Percentiles rank a stretch among this genome's conserved stretches.
Conservation (phyloP, 805 yeast species). For the Saturnispora kantuleensis region DNA sequence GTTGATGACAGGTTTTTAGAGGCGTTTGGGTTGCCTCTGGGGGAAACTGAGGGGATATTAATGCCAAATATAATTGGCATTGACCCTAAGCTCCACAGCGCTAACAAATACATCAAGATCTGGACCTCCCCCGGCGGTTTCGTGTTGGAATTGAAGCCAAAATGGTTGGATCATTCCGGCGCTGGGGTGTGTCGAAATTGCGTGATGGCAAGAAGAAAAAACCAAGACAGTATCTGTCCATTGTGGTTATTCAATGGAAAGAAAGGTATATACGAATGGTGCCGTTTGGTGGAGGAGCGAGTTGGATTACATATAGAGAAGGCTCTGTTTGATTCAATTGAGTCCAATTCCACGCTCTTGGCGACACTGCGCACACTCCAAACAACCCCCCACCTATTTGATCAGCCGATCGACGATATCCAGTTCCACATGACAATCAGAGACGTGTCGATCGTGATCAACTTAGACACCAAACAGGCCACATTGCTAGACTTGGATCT, state of each 20-base stretch:
- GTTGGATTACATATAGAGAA: background rate
- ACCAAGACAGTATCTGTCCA: constrained; percentile 29
- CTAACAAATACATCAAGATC: constrained; percentile 21
- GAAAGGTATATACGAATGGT: constrained; percentile 27
- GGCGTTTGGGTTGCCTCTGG: constrained; percentile 5
- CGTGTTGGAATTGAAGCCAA: constrained; percentile 40
- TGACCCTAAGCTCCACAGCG: background rate
- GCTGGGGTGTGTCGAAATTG: constrained; percentile 36
- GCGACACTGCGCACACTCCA: too few relatives aligned
- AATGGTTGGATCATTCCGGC: constrained; percentile 28
- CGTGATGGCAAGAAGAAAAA: constrained; percentile 27
- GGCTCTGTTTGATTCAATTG: constrained; percentile 6
- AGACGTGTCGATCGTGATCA: constrained; percentile 41
- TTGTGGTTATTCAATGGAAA: constrained; percentile 27
- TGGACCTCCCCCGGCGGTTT: constrained; percentile 11
- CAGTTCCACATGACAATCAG: constrained; percentile 41
- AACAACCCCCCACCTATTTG: constrained; percentile 2
- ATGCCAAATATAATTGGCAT: constrained; percentile 20
- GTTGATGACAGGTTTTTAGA: background rate
- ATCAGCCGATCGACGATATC: constrained; percentile 33
- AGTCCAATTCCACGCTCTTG: constrained; percentile 2
- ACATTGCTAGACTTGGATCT: constrained; percentile 40
- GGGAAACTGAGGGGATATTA: constrained; percentile 19
- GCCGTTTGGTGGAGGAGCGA: constrained; percentile 14
- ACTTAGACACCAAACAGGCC: constrained; percentile 21